These are phyloP conservation scores for Krasilnikovozyma curviuscula DNA, from an alignment of 768 basidiomycete species.

Conservation along the genomic window DNA sequence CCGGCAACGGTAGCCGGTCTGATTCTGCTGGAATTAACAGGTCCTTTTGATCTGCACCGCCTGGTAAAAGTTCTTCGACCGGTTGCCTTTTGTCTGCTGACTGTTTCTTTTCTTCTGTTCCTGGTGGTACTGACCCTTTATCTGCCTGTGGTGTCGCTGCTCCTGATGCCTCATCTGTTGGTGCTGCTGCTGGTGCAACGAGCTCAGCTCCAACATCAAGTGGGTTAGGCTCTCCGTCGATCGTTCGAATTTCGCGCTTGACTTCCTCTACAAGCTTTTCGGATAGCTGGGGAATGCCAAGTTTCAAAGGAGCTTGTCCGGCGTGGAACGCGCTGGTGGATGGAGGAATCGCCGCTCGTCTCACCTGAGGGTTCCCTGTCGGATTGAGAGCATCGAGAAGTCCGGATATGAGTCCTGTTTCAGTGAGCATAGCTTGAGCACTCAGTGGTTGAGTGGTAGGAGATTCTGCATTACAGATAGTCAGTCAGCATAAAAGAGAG, in stretches of 20 bases:
- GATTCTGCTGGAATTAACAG: conserved; percentile 40
- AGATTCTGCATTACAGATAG: not conserved
- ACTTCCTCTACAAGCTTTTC: conserved; percentile 68
- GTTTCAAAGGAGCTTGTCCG: conserved; percentile 56
- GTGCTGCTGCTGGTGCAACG: not conserved
- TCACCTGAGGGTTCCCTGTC: not conserved
- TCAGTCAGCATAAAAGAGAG: not conserved
- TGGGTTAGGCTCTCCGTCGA: not conserved
- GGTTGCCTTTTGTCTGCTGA: not conserved
- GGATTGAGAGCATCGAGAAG: conserved; percentile 8
- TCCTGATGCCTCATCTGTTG: not conserved
- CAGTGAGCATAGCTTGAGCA: conserved; percentile 5
- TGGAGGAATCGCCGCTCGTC: conserved; percentile 19
- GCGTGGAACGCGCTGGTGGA: conserved; percentile 57
- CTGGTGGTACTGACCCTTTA: conserved; percentile 14
- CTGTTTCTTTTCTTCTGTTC: conserved; percentile 7
- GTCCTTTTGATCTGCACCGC: conserved; percentile 30
- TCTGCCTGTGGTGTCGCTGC: not conserved
- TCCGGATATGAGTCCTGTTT: conserved; percentile 55
- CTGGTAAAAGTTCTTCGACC: too few species aligned
- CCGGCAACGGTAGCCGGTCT: conserved; percentile 64
- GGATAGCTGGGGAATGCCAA: conserved; percentile 59
- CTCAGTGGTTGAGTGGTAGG: conserved; percentile 39
- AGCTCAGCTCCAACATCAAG: not conserved
- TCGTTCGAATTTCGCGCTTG: conserved; percentile 44